Conservation (phyloP, 805 yeast genomes). For the Torulaspora maleeae region DNA sequence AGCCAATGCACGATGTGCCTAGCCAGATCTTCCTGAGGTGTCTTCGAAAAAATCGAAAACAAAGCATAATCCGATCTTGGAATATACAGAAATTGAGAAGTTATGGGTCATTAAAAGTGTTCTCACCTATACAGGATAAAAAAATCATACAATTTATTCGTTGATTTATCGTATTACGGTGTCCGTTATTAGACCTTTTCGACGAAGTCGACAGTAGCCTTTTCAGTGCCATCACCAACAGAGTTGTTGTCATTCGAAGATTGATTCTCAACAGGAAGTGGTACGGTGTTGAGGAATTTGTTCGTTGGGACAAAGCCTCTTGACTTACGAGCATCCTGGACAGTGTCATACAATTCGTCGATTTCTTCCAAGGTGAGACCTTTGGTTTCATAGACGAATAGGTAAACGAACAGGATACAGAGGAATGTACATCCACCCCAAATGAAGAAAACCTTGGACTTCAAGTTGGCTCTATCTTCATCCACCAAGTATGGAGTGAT, state of each 20-base stretch:
- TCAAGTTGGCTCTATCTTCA: slow-evolving; percentile 59
- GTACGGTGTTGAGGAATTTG: slow-evolving; percentile 2
- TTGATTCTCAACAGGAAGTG: slow-evolving; percentile 4
- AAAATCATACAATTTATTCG: not conserved
- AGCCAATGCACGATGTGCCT: too few relatives aligned
- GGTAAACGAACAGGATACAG: slow-evolving; percentile 51
- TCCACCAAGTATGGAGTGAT: slow-evolving; percentile 69
- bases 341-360: slow-evolving; percentile 47
- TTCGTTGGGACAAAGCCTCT: slow-evolving; percentile 16
- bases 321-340: slow-evolving; percentile 16
- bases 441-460: slow-evolving; percentile 61
- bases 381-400: slow-evolving; percentile 71
- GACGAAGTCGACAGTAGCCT: slow-evolving; percentile 14
- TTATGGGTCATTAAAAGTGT: too few relatives aligned
- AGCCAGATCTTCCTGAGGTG: too few relatives aligned
- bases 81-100: too few relatives aligned
- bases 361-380: slow-evolving; percentile 81
- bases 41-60: too few relatives aligned
- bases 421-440: slow-evolving; percentile 62
- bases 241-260: slow-evolving; percentile 6
- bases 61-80: too few relatives aligned
- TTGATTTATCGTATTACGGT: not conserved
- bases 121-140: not conserved
- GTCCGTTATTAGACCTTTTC: slow-evolving; percentile 13
- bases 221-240: slow-evolving; percentile 9